Base-by-base conservation (phyloP, 139 green algal genomes). In the Chlorella sp. region DNA sequence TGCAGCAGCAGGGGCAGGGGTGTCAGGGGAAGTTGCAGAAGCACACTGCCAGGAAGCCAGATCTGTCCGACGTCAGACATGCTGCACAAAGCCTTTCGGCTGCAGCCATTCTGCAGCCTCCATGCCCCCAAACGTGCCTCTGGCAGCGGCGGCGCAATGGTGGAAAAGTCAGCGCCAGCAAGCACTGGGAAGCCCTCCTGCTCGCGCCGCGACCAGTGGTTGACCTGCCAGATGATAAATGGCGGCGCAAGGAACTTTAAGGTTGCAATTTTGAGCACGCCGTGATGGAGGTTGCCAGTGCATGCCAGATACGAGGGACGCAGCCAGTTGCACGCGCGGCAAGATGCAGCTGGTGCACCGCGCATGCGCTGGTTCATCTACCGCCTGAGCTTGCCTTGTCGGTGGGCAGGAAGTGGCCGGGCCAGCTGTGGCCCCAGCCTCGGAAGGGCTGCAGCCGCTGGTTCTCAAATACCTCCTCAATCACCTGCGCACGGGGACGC, bases 391-490 rank as follows among this genome's bases (percentile, higher is more conserved):
- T 89, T 56, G 96, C 90, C 4, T 90, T 85, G 87, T 98, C 95
- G 2, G 88, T 94, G 16, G 95, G 95, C 74, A 98, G 91, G 88
- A 98, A 97, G 89, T 98, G 93, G 18, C 95, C 95, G 0, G 95
- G 95, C 93, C 93, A 98, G 17, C 86, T 91, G 85, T 96, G 93
- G 26, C 95, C 95, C 92, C 92, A 98, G 28, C 92, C 94, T 15
- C 91, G 88, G 89, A 98, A 98, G 5, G 95, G 94, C 90, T 97
- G 93, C 64, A 93, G 90, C 39, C 95, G 87, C 92, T 98, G 93
- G 86, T 98, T 96, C 87, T 98, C 95, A 91, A 96, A 98, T 17
- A 98, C 82, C 89, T 96, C 92, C 84, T 94, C 93, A 60, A 92
- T 85, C 34, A 94, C 81, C 28, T 32, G 71, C n/a, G n/a, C n/a